Percentiles rank a stretch among this genome's conserved stretches.
Evolutionary conservation across 2,329 filamentous ascomycete genomes (phyloP).

Genomic region (Boeremia exigua): DNA sequence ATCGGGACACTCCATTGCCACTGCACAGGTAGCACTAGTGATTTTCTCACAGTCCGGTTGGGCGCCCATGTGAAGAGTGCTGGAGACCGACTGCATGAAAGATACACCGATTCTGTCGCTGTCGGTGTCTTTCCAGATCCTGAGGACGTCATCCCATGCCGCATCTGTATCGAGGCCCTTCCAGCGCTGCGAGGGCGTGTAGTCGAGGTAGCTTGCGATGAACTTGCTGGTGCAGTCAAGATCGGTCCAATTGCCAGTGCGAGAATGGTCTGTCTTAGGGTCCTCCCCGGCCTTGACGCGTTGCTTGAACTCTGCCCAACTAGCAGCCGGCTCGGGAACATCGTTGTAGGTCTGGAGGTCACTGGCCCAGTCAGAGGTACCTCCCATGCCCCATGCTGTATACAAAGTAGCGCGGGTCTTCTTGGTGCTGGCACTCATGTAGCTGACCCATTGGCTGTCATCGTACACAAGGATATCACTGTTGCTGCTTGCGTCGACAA

Average conservation of each 20-base stretch:
- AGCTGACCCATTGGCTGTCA: constrained; percentile 24
- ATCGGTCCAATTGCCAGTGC: background rate
- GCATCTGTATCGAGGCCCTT: background rate
- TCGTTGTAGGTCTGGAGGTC: constrained; percentile 24
- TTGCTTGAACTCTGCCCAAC: background rate
- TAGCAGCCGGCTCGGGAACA: background rate
- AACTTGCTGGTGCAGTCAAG: background rate
- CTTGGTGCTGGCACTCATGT: constrained; percentile 30
- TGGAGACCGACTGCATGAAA: background rate
- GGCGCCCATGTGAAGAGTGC: background rate
- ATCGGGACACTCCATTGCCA: background rate
- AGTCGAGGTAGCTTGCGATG: background rate
- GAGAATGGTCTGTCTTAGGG: background rate
- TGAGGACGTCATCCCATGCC: background rate
- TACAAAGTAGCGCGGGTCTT: constrained; percentile 19
- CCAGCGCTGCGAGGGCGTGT: background rate
- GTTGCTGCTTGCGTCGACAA: background rate
- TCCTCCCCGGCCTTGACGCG: background rate
- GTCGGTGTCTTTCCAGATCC: background rate
- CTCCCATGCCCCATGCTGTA: constrained; percentile 36
- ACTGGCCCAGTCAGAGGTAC: constrained; percentile 48
- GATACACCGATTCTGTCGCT: background rate
- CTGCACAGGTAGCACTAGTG: background rate
- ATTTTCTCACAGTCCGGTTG: background rate
- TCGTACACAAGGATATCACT: constrained; percentile 2